These are phyloP conservation scores for Sarcocystis neurona DNA, from an alignment of 169 alveolate genomes.

Conservation along the genomic window DNA sequence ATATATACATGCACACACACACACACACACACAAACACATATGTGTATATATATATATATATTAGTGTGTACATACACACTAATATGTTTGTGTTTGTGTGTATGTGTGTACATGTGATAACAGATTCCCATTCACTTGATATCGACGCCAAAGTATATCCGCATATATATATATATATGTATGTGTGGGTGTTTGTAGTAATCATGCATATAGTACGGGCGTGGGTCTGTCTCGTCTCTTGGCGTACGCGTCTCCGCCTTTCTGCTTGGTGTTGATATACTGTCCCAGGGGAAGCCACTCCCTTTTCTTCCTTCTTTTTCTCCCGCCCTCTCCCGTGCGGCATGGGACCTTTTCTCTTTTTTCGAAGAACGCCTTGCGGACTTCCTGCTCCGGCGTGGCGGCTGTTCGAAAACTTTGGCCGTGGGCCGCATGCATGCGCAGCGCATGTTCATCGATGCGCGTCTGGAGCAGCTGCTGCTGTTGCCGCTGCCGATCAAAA, in stretches of 20 bases:
- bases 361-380: slow-evolving; percentile 63
- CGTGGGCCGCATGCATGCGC: slow-evolving; percentile 50
- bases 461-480: slow-evolving; percentile 72
- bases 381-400: slow-evolving; percentile 62
- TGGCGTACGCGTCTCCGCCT: slow-evolving; percentile 78
- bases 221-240: slow-evolving; percentile 68
- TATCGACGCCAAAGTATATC: too few species aligned
- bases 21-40: too few species aligned
- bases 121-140: too few species aligned
- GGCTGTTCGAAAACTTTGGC: slow-evolving; percentile 53
- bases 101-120: too few species aligned
- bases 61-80: too few species aligned
- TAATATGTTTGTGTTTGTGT: too few species aligned
- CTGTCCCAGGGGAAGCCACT: slow-evolving; percentile 75
- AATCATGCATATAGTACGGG: too few species aligned
- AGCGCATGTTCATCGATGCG: slow-evolving; percentile 76
- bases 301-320: slow-evolving; percentile 66
- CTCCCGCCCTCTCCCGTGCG: slow-evolving; percentile 51
- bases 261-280: slow-evolving; percentile 70
- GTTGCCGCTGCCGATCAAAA: slow-evolving; percentile 68
- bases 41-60: too few species aligned
- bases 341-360: slow-evolving; percentile 55
- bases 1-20: too few species aligned
- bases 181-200: too few species aligned
- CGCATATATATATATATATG: too few species aligned